phyloP scores from a whole-genome alignment of 2,329 filamentous ascomycete genomes.

The Colletotrichum lupini region DNA sequence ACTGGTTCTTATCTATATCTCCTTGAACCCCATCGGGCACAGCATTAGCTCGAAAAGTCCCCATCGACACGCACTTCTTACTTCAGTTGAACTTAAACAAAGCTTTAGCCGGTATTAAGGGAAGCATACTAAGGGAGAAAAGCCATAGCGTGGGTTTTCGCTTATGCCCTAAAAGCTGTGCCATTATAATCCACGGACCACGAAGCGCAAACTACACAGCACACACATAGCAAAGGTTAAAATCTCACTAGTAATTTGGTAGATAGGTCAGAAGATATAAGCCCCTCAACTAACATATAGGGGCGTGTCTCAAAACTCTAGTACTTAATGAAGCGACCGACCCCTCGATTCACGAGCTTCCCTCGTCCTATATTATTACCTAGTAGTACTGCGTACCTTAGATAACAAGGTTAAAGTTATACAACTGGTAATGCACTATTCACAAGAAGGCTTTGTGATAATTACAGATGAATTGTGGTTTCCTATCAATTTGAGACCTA shows the following conservation, averaged over 20 bases:
- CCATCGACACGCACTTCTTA: too few relatives aligned
- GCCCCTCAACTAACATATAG: not conserved
- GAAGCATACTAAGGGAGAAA: too few relatives aligned
- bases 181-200: not conserved
- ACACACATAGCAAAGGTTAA: not conserved
- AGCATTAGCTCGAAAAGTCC: too few relatives aligned
- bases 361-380: not conserved
- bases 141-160: not conserved
- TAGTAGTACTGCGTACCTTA: not conserved
- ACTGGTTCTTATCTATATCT: not conserved
- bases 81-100: too few relatives aligned
- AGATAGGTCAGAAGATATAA: not conserved
- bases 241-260: not conserved
- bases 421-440: not conserved
- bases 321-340: not conserved
- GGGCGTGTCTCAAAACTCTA: not conserved
- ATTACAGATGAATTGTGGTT: not conserved
- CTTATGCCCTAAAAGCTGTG: not conserved
- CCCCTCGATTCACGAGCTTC: not conserved
- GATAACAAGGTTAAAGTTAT: not conserved
- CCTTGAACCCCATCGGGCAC: too few relatives aligned
- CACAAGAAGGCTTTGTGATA: not conserved
- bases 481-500: accelerated
- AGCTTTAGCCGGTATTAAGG: too few relatives aligned
- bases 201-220: not conserved